Conservation (phyloP, 169 alveolate genomes). For the Plasmodium gonderi region DNA sequence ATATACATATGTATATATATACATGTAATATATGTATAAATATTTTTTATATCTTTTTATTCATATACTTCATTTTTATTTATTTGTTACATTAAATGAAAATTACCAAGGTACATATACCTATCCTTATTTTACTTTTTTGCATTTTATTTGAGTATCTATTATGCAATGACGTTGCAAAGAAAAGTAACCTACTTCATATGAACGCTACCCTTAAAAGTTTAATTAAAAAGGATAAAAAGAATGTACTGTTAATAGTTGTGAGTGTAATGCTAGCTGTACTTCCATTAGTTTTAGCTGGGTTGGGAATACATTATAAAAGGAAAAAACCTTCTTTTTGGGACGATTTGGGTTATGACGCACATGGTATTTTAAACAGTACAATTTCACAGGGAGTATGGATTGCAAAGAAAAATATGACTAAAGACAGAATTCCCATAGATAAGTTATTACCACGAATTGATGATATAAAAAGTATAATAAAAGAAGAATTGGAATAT, state of each 20-base stretch:
- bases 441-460: conserved; percentile 5
- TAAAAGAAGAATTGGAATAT: neutral
- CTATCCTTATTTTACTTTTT: conserved; percentile 3
- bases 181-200: neutral
- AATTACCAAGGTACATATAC: neutral
- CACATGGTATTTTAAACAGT: conserved; percentile 8
- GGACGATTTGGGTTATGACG: conserved; percentile 7
- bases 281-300: conserved; percentile 1
- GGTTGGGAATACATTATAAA: neutral
- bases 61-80: neutral
- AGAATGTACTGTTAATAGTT: neutral
- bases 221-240: neutral
- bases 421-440: neutral
- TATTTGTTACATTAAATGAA: neutral
- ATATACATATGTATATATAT: too few species aligned
- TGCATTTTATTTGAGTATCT: neutral
- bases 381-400: conserved; percentile 14
- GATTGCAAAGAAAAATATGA: conserved; percentile 4
- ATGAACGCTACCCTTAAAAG: neutral
- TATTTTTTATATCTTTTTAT: neutral
- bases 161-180: neutral
- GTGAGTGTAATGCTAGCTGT: neutral
- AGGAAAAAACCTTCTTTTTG: conserved; percentile 12
- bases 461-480: neutral
- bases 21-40: neutral